Evolutionary conservation across 805 yeast species (phyloP).

Genomic region (Nakazawaea molendinolei): DNA sequence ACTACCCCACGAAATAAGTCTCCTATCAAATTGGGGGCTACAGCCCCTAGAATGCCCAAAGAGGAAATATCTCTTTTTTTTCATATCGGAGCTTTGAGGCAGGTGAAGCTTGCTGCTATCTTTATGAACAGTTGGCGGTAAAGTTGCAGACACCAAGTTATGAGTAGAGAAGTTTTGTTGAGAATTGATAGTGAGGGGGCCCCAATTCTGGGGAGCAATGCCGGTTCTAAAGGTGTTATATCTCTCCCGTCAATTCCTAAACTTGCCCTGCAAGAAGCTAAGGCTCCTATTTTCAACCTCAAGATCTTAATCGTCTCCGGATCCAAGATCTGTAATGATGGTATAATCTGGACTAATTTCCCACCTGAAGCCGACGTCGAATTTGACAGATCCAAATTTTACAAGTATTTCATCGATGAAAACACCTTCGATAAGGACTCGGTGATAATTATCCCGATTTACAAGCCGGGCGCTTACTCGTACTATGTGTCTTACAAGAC

Average conservation of each 20-base stretch:
- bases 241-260: conserved; percentile 42
- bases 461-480: conserved; percentile 71
- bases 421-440: conserved; percentile 62
- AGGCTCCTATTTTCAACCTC: conserved; percentile 38
- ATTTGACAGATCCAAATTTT: conserved; percentile 54
- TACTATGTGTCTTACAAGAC: conserved; percentile 59
- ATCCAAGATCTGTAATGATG: conserved; percentile 63
- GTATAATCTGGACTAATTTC: conserved; percentile 66
- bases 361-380: conserved; percentile 37
- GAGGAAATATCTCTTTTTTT: too few relatives aligned
- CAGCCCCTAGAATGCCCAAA: too few relatives aligned
- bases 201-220: conserved; percentile 31
- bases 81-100: too few relatives aligned
- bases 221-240: conserved; percentile 45
- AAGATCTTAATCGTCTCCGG: conserved; percentile 70
- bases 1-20: too few relatives aligned
- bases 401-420: conserved; percentile 37
- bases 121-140: too few relatives aligned
- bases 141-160: too few relatives aligned
- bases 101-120: not conserved
- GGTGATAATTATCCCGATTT: conserved; percentile 53
- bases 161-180: conserved; percentile 36
- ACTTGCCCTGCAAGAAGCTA: conserved; percentile 22
- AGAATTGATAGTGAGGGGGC: conserved; percentile 41
- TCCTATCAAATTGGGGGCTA: too few relatives aligned